A percentile compares a stretch with the other conserved stretches of the same genome.
phyloP scores from a whole-genome alignment of 371 early-diverging fungal species.

The Apophysomyces trapeziformis region DNA sequence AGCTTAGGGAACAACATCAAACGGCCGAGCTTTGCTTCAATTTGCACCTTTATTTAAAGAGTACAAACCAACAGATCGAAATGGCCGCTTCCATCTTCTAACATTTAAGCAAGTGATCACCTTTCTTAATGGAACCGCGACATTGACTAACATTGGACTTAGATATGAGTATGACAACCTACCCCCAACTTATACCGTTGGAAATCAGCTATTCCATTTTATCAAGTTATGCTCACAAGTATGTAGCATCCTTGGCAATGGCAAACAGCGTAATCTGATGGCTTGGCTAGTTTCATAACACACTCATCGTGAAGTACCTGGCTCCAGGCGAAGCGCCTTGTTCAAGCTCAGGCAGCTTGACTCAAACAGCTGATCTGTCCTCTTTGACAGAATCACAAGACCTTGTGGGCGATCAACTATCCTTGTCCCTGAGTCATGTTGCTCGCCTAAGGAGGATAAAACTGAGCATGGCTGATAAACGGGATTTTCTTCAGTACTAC shows the following conservation, averaged over 20 bases:
- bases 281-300: constrained; percentile 58
- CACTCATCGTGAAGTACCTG: constrained; percentile 59
- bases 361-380: constrained; percentile 34
- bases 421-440: constrained; percentile 63
- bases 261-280: background rate
- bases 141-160: background rate
- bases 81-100: constrained; percentile 60
- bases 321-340: constrained; percentile 56
- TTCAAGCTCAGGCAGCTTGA: constrained; percentile 28
- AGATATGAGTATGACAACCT: constrained; percentile 72
- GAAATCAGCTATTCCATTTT: constrained; percentile 61
- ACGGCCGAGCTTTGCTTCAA: constrained; percentile 83
- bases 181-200: constrained; percentile 72
- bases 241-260: constrained; percentile 7
- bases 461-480: constrained; percentile 76
- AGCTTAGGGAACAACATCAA: constrained; percentile 80
- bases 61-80: constrained; percentile 54
- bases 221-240: constrained; percentile 66
- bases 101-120: constrained; percentile 68
- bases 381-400: constrained; percentile 49
- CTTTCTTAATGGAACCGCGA: background rate
- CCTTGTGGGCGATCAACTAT: constrained; percentile 62
- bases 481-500: constrained; percentile 81
- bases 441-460: constrained; percentile 76
- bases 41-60: constrained; percentile 72